Evolutionary conservation across 2,329 filamentous ascomycete genomes (phyloP).

Genomic region (Fonsecaea nubica): DNA sequence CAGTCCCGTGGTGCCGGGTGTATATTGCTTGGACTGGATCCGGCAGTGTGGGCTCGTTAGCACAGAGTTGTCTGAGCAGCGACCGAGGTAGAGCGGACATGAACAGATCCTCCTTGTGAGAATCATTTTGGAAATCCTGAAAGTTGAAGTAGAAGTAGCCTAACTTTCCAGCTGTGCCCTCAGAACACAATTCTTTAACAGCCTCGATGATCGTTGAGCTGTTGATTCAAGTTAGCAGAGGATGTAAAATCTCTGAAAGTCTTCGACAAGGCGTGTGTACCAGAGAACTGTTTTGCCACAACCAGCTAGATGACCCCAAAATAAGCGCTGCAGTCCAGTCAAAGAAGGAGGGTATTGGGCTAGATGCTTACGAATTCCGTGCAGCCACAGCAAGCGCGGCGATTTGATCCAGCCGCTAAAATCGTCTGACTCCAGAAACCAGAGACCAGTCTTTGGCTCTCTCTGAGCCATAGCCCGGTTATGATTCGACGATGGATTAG

Average conservation of each 20-base stretch:
- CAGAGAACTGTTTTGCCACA: constrained; percentile 33
- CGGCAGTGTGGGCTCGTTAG: too few relatives aligned
- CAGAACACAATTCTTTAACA: constrained; percentile 13
- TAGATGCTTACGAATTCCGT: too few relatives aligned
- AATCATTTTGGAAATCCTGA: constrained; percentile 30
- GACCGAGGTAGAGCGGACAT: constrained; percentile 9
- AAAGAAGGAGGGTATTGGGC: too few relatives aligned
- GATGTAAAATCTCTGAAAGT: constrained; percentile 13
- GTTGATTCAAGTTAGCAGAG: constrained; percentile 15
- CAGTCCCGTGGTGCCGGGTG: not conserved
- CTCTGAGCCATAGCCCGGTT: too few relatives aligned
- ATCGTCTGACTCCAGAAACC: too few relatives aligned
- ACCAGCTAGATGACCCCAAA: constrained; percentile 13
- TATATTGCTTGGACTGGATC: too few relatives aligned
- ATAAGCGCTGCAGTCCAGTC: not conserved
- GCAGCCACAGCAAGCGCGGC: too few relatives aligned
- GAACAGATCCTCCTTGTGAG: constrained; percentile 20
- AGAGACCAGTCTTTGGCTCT: too few relatives aligned
- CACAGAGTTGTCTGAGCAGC: too few relatives aligned
- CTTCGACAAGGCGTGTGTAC: constrained; percentile 16
- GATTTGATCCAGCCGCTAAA: too few relatives aligned
- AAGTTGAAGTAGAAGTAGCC: constrained; percentile 38
- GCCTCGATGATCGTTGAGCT: constrained; percentile 3
- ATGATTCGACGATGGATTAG: too few relatives aligned
- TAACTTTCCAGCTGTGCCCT: constrained; percentile 1